These are phyloP conservation scores for Entomortierella beljakovae DNA, from an alignment of 192 early-diverging fungal genomes.

Conservation along the genomic window DNA sequence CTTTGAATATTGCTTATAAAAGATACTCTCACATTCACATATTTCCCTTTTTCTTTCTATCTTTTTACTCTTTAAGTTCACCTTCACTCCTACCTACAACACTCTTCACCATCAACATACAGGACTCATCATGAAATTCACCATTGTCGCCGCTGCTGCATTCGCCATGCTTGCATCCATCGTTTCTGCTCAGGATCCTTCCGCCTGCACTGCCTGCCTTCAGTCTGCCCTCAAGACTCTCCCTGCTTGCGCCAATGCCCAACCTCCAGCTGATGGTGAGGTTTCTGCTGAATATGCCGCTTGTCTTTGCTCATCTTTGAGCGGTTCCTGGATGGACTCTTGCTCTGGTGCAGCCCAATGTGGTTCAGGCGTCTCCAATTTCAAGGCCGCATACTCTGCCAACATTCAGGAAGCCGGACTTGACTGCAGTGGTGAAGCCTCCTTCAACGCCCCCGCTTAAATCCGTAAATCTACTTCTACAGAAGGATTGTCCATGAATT, in stretches of 20 bases:
- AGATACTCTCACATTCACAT: too few relatives aligned
- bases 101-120: not conserved
- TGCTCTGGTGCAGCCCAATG: conserved; percentile 21
- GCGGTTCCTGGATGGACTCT: conserved; percentile 29
- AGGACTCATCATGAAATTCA: conserved; percentile 27
- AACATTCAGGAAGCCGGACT: conserved; percentile 32
- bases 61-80: not conserved
- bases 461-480: too few relatives aligned
- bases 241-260: conserved; percentile 24
- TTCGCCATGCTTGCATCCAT: conserved; percentile 13
- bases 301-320: conserved; percentile 38
- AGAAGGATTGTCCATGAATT: too few relatives aligned
- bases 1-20: too few relatives aligned
- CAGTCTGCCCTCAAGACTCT: conserved; percentile 20
- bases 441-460: conserved; percentile 9
- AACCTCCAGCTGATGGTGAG: not conserved
- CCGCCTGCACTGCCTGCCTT: conserved; percentile 32
- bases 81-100: not conserved
- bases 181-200: conserved; percentile 27
- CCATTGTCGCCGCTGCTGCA: conserved; percentile 1
- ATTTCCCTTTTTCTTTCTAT: not conserved
- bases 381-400: conserved; percentile 11
- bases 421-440: conserved; percentile 2
- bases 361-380: conserved; percentile 9
- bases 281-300: conserved; percentile 32